Evolutionary conservation across 805 yeast species (phyloP).

Genomic region (Cyberlindnera veronae): DNA sequence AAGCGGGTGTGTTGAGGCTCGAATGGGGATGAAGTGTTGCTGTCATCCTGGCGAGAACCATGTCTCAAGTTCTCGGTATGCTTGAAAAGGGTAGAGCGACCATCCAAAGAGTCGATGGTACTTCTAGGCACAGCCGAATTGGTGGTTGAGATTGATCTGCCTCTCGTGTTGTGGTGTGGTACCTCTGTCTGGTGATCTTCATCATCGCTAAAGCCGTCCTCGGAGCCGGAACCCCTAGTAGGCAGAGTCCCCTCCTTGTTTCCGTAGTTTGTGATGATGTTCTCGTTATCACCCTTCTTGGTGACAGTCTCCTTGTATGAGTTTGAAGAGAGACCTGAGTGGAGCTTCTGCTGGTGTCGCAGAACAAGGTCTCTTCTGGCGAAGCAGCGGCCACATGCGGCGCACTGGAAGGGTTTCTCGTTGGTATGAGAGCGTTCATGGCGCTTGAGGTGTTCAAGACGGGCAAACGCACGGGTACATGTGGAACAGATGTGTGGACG

Average conservation of each 20-base stretch:
- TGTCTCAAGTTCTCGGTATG: slow-evolving; percentile 22
- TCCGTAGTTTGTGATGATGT: slow-evolving; percentile 36
- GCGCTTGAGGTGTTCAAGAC: slow-evolving; percentile 89
- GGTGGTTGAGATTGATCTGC: slow-evolving; percentile 6
- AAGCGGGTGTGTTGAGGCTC: slow-evolving; percentile 20
- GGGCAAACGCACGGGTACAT: slow-evolving; percentile 93
- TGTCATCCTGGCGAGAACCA: slow-evolving; percentile 4
- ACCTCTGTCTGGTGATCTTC: no score
- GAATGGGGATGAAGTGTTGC: slow-evolving; percentile 2
- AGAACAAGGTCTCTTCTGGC: slow-evolving; percentile 86
- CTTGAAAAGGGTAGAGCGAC: slow-evolving; percentile 30
- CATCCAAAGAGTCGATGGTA: slow-evolving; percentile 16
- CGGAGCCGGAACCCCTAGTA: slow-evolving; percentile 22
- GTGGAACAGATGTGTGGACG: slow-evolving; percentile 87
- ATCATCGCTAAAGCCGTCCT: slow-evolving; percentile 8
- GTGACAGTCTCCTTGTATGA: slow-evolving; percentile 36
- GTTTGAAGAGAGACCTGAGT: slow-evolving; percentile 46
- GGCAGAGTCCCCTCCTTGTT: slow-evolving; percentile 38
- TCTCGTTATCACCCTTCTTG: slow-evolving; percentile 30
- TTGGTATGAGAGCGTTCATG: slow-evolving; percentile 94
- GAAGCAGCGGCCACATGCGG: slow-evolving; percentile 93
- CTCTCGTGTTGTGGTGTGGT: neutral
- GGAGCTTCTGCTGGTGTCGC: slow-evolving; percentile 93
- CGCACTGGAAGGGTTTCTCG: slow-evolving; percentile 95
- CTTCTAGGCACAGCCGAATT: slow-evolving; percentile 9